Percentiles rank a stretch among this genome's conserved stretches.
These are phyloP conservation scores for Fragosphaeria purpurea DNA, from an alignment of 2,329 filamentous ascomycete species.

Conservation along the genomic window DNA sequence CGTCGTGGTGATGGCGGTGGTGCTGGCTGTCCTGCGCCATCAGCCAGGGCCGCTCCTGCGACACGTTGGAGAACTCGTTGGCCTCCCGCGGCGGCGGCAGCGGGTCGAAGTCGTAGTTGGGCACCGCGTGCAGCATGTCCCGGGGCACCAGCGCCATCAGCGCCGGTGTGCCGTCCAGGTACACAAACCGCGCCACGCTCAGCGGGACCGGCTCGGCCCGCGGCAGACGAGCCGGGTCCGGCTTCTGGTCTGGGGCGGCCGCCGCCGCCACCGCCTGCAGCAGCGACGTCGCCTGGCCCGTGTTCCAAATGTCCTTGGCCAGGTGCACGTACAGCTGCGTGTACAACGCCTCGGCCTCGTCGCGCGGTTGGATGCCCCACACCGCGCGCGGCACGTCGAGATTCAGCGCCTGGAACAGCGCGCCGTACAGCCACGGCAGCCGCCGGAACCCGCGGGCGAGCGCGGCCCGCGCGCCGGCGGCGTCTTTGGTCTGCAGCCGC, in stretches of 20 bases:
- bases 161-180: conserved; percentile 63
- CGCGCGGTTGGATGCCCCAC: conserved; percentile 67
- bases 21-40: conserved; percentile 12
- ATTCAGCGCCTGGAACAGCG: conserved; percentile 70
- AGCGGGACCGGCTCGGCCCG: conserved; percentile 29
- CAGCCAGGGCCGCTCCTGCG: conserved; percentile 34
- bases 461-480: conserved; percentile 51
- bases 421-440: conserved; percentile 76
- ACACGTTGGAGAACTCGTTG: conserved; percentile 39
- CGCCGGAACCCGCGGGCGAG: conserved; percentile 59
- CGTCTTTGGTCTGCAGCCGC: conserved; percentile 59
- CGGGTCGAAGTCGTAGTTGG: conserved; percentile 71
- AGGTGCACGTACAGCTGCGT: conserved; percentile 66
- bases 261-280: conserved; percentile 54
- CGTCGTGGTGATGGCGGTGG: neutral
- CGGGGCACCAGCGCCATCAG: conserved; percentile 62
- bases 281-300: conserved; percentile 56
- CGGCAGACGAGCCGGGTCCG: conserved; percentile 27
- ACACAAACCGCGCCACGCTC: conserved; percentile 62
- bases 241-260: neutral
- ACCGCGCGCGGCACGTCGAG: conserved; percentile 69
- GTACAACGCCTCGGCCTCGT: conserved; percentile 56
- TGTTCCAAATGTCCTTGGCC: conserved; percentile 80
- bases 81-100: conserved; percentile 56
- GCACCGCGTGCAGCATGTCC: conserved; percentile 50